Evolutionary conservation across 2,329 filamentous ascomycete genomes (phyloP).

Genomic region (Phialocephala subalpina): DNA sequence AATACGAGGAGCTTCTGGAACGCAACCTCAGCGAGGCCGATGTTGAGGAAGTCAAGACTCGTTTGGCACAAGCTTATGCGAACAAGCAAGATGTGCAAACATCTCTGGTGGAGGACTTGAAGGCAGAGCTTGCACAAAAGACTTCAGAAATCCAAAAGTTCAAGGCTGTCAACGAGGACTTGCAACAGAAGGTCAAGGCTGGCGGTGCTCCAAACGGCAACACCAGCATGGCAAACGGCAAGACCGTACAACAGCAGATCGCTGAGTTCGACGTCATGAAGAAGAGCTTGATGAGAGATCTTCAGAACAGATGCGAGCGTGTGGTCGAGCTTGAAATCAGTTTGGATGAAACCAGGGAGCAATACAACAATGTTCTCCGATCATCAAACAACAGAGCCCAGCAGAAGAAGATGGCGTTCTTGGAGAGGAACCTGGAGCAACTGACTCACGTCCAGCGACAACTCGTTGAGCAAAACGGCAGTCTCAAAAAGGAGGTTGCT

Average conservation of each 20-base stretch:
- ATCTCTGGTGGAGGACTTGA: constrained; percentile 79
- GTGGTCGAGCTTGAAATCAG: constrained; percentile 98
- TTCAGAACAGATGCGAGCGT: constrained; percentile 97
- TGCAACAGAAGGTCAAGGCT: constrained; percentile 77
- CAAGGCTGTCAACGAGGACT: constrained; percentile 80
- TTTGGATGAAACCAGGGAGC: constrained; percentile 94
- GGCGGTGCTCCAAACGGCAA: constrained; percentile 67
- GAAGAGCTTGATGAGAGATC: constrained; percentile 98
- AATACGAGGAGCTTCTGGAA: constrained; percentile 85
- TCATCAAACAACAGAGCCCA: constrained; percentile 98
- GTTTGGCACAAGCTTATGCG: constrained; percentile 78
- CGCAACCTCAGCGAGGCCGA: constrained; percentile 81
- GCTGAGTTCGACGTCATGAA: constrained; percentile 99
- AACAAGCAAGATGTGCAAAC: constrained; percentile 77
- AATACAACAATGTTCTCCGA: constrained; percentile 98
- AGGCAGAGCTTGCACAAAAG: constrained; percentile 78
- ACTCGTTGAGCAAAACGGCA: constrained; percentile 96
- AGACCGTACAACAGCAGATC: constrained; percentile 96
- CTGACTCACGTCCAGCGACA: constrained; percentile 97
- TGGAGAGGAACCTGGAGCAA: constrained; percentile 97
- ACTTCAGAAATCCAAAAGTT: constrained; percentile 84
- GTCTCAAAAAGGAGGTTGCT: constrained; percentile 97
- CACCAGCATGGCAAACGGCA: constrained; percentile 73
- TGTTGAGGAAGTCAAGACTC: constrained; percentile 83
- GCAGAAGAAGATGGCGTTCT: constrained; percentile 99